A percentile compares a stretch with the other conserved stretches of the same genome.
Evolutionary conservation across 768 basidiomycete species (phyloP).

Genomic region (Boletus vinaceobasis): DNA sequence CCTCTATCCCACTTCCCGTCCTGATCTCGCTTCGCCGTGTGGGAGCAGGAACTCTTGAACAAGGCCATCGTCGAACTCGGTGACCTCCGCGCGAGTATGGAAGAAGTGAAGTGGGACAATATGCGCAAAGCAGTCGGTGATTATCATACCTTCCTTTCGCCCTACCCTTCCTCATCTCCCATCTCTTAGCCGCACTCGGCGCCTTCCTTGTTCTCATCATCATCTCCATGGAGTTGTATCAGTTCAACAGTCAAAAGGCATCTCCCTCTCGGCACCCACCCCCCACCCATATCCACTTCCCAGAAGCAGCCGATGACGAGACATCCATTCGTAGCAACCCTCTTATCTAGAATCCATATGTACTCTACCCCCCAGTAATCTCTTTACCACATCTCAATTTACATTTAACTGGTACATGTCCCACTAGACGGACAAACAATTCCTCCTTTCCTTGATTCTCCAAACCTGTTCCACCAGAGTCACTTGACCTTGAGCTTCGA

Average conservation of each 20-base stretch:
- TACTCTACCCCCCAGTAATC: constrained; percentile 18
- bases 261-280: neutral
- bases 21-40: neutral
- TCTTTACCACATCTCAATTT: neutral
- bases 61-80: constrained; percentile 70
- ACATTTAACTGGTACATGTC: neutral
- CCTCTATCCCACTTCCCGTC: neutral
- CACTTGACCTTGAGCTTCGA: constrained; percentile 57
- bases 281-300: neutral
- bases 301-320: constrained; percentile 9
- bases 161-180: neutral
- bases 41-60: constrained; percentile 64
- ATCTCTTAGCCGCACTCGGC: constrained; percentile 51
- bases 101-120: constrained; percentile 87
- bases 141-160: constrained; percentile 21
- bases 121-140: constrained; percentile 79
- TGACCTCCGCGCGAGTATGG: constrained; percentile 76
- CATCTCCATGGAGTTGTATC: constrained; percentile 63
- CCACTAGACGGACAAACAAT: neutral
- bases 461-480: constrained; percentile 5
- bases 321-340: constrained; percentile 14
- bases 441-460: neutral
- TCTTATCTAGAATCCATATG: neutral
- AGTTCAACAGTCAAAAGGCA: constrained; percentile 38
- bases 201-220: constrained; percentile 70